Conservation (phyloP, 805 yeast genomes). For the Saccharomycopsis fibuligera region DNA sequence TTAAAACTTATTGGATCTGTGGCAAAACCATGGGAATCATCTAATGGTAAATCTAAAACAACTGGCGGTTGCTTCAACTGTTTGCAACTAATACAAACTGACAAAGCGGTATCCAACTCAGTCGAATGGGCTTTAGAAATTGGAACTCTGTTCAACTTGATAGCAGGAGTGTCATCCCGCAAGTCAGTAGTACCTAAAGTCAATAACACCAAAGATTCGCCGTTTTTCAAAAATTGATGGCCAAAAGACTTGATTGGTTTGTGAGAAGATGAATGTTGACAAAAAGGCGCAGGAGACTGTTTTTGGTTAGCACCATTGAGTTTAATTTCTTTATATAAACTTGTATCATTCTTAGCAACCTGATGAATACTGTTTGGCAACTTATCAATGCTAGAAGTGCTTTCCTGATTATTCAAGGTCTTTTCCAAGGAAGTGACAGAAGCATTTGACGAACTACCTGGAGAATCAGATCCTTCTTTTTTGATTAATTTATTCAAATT, state of each 20-base stretch:
- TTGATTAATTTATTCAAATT: conserved; percentile 18
- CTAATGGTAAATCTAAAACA: conserved; percentile 72
- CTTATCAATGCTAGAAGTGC: conserved; percentile 24
- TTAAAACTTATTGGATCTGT: conserved; percentile 69
- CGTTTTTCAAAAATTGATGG: conserved; percentile 58
- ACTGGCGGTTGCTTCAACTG: conserved; percentile 48
- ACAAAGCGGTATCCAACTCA: conserved; percentile 81
- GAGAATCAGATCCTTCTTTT: background rate
- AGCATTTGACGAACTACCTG: background rate
- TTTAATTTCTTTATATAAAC: conserved; percentile 23
- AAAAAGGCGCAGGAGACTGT: background rate
- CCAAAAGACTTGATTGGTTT: conserved; percentile 78
- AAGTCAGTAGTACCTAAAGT: conserved; percentile 84
- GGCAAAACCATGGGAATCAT: conserved; percentile 43
- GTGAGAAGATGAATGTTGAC: background rate
- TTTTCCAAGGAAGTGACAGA: background rate
- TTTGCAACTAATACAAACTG: conserved; percentile 48
- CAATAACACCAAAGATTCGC: conserved; percentile 67
- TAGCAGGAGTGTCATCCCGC: conserved; percentile 50
- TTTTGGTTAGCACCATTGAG: background rate
- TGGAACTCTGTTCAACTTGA: conserved; percentile 69
- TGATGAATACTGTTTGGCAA: conserved; percentile 15
- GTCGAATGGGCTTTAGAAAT: conserved; percentile 70
- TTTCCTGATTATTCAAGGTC: conserved; percentile 1
- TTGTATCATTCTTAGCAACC: conserved; percentile 5